These are phyloP conservation scores for Puccinia horiana DNA, from an alignment of 1,284 basidiomycete genomes.

Conservation along the genomic window DNA sequence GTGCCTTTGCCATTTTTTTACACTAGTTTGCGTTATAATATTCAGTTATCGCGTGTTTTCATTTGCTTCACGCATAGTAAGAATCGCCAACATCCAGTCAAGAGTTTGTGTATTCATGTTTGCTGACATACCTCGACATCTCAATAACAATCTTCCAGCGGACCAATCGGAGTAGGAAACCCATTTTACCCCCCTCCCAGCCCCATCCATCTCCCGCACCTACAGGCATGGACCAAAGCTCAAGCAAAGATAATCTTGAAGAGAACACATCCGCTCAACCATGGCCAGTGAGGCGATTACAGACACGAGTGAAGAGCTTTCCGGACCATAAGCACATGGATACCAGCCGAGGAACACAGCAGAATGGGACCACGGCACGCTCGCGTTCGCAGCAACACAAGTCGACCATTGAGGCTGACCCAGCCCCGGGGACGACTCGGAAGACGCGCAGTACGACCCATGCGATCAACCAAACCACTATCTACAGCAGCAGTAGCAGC, in stretches of 20 bases:
- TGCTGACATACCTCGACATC: background rate
- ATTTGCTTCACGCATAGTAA: background rate
- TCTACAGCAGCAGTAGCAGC: conserved; percentile 26
- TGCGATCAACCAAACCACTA: background rate
- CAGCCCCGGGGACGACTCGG: background rate
- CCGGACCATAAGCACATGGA: background rate
- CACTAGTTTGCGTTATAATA: background rate
- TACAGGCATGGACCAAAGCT: background rate
- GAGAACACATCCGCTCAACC: background rate
- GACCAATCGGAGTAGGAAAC: background rate
- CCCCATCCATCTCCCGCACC: background rate
- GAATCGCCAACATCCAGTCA: background rate
- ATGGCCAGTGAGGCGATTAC: background rate
- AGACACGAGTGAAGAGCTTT: conserved; percentile 33
- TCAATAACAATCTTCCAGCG: background rate
- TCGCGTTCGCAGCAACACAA: conserved; percentile 12
- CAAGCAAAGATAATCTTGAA: background rate
- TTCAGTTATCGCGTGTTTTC: background rate
- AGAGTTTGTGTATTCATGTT: background rate
- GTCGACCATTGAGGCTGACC: background rate
- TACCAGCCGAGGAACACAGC: background rate
- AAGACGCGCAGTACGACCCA: conserved; percentile 18
- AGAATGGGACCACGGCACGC: background rate
- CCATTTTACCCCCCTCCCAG: background rate
- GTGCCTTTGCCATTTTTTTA: background rate